These are phyloP conservation scores for Hibiscus tridactylites DNA, from an alignment of 345 rosid genomes.

Conservation along the genomic window DNA sequence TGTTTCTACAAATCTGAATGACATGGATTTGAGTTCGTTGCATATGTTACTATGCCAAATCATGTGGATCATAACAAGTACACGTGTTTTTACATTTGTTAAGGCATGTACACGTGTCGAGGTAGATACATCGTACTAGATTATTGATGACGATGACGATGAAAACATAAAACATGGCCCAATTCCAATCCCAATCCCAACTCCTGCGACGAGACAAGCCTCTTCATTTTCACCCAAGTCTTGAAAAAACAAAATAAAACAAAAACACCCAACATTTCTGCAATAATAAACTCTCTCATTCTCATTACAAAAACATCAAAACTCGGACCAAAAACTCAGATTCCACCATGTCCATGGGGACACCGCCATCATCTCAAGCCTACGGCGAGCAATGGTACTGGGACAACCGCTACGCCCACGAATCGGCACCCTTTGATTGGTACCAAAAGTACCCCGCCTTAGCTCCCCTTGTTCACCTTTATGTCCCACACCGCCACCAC, in stretches of 20 bases:
- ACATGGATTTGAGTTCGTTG: too few relatives aligned
- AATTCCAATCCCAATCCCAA: background rate
- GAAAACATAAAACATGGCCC: background rate
- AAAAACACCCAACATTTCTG: background rate
- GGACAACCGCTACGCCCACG: conserved; percentile 73
- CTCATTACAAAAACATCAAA: background rate
- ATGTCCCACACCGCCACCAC: conserved; percentile 43
- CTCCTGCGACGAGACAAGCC: background rate
- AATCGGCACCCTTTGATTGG: conserved; percentile 83
- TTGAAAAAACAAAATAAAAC: too few relatives aligned
- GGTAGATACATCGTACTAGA: background rate
- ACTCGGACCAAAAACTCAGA: background rate
- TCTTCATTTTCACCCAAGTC: background rate
- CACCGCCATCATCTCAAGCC: conserved; percentile 38
- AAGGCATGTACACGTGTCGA: background rate
- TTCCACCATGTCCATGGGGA: conserved; percentile 21
- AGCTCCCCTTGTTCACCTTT: conserved; percentile 73
- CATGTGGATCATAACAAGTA: background rate
- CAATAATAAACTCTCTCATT: background rate
- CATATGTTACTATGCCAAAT: too few relatives aligned
- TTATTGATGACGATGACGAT: background rate
- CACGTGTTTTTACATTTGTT: too few relatives aligned
- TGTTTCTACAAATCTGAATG: too few relatives aligned
- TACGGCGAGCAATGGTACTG: conserved; percentile 85
- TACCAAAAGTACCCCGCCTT: conserved; percentile 73